Evolutionary conservation across 1,284 basidiomycete species (phyloP).

Genomic region (Cutaneotrichosporon mucoides): DNA sequence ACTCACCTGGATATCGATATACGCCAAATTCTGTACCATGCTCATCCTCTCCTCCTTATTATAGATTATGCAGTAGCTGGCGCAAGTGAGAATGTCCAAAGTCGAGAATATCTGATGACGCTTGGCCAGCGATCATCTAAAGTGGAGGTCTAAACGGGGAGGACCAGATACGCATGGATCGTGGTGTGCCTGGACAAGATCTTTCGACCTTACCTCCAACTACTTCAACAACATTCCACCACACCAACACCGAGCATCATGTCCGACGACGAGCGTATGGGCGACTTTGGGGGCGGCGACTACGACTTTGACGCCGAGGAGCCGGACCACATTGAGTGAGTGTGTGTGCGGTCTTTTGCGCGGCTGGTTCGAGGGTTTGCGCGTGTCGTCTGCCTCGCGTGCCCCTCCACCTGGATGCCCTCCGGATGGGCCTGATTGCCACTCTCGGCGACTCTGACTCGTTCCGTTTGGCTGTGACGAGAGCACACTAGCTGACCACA

Average conservation of each 20-base stretch:
- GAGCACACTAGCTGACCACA: conserved; percentile 7
- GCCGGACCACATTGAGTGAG: conserved; percentile 23
- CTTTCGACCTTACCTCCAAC: background rate
- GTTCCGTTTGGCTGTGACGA: too few relatives aligned
- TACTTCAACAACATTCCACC: background rate
- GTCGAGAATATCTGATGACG: too few relatives aligned
- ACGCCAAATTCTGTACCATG: conserved; percentile 27
- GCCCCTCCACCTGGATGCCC: too few relatives aligned
- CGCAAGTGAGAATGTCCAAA: background rate
- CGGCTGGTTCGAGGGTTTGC: background rate
- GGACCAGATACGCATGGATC: background rate
- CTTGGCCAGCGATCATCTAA: background rate
- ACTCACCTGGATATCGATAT: conserved; percentile 47
- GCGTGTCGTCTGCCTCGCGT: background rate
- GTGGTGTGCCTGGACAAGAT: background rate
- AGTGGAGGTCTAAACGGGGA: background rate
- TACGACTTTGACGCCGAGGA: conserved; percentile 19
- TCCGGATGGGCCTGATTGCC: too few relatives aligned
- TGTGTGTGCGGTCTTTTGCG: background rate
- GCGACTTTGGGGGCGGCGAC: conserved; percentile 12
- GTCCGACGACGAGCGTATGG: conserved; percentile 25
- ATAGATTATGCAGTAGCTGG: background rate
- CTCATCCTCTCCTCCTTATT: background rate
- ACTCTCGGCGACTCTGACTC: too few relatives aligned
- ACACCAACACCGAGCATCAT: conserved; percentile 4